phyloP scores from a whole-genome alignment of 148 eudicot species.

The Vaccinium corymbosum region DNA sequence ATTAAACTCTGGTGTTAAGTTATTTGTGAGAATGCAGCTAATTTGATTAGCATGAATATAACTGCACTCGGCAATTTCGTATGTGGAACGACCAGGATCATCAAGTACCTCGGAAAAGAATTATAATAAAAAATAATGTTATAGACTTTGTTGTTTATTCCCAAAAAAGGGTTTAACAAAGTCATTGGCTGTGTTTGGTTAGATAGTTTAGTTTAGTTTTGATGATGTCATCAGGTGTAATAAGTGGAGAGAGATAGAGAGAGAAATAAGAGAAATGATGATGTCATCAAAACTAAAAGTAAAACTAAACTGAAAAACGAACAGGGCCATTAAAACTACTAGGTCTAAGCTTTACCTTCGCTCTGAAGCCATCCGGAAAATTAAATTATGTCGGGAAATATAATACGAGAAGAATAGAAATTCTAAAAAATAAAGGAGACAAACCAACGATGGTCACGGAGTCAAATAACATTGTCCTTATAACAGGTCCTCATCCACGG shows the following conservation, averaged over 20 bases:
- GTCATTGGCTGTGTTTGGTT: too few species aligned
- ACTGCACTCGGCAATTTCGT: neutral
- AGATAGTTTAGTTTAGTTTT: too few species aligned
- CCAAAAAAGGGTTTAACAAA: too few species aligned
- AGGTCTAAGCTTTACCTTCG: neutral
- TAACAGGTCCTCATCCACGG: neutral
- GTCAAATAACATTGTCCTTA: neutral
- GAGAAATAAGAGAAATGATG: too few species aligned
- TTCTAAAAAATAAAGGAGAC: neutral
- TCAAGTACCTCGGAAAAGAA: neutral
- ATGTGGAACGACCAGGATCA: neutral
- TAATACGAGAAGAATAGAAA: neutral
- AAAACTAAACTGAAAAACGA: too few species aligned
- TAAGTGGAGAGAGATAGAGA: too few species aligned
- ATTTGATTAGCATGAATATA: neutral
- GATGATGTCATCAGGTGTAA: too few species aligned
- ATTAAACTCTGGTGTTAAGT: neutral
- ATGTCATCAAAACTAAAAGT: too few species aligned
- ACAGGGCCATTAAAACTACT: too few species aligned
- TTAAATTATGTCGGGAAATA: neutral
- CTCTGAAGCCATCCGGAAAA: neutral
- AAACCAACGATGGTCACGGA: neutral
- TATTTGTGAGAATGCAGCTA: neutral
- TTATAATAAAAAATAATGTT: too few species aligned
- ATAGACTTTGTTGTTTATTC: neutral